Evolutionary conservation across 139 green algal genomes (phyloP), one percentile per base, ranked within the genome.

Genomic region (Ulvella scutata): DNA sequence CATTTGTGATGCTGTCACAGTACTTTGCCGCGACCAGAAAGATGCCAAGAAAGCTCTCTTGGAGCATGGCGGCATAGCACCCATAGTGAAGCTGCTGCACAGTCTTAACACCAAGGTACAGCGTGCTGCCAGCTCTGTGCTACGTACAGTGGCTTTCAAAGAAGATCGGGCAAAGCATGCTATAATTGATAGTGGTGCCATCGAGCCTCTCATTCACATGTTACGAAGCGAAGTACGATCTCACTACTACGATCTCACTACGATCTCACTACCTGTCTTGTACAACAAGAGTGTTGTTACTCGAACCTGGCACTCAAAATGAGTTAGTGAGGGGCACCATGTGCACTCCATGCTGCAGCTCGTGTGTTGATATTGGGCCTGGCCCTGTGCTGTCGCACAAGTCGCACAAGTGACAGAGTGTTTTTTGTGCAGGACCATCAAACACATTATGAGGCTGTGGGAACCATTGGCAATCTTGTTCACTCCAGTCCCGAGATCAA

Each of bases 131-230:
- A 92, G 92, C 20, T 89, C 90, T 4, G 88, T 90, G 2, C 79
- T 99, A 81, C 82, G 94, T 31, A 98, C 93, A 3, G 84, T 99
- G 28, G 94, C 95, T 0, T 99, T 99, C 85, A 98, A 98, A 76
- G 98, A 98, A 72, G 92, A 98, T 33, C 90, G 96, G 43, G 98
- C 98, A 87, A 99, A 99, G 79, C 87, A 91, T 33, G 87, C 94
- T 79, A 99, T 99, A 13, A 94, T 98, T 44, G 89, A 98, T 37
- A 88, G 88, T 43, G 87, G 89, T 3, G 90, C 92, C 0, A 44
- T 51, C 36, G 77, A 40, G 21, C 43, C 74, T 31, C 72, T 96
- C 21, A 88, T 94, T 43, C 90, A 93, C 79, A 97, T 99, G 92
- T 87, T 98, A 34, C 85, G 87, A 3, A 89, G 88, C 3, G 90